Conservation (phyloP, 2,329 filamentous ascomycete species). For the Aspergillus sp. region DNA sequence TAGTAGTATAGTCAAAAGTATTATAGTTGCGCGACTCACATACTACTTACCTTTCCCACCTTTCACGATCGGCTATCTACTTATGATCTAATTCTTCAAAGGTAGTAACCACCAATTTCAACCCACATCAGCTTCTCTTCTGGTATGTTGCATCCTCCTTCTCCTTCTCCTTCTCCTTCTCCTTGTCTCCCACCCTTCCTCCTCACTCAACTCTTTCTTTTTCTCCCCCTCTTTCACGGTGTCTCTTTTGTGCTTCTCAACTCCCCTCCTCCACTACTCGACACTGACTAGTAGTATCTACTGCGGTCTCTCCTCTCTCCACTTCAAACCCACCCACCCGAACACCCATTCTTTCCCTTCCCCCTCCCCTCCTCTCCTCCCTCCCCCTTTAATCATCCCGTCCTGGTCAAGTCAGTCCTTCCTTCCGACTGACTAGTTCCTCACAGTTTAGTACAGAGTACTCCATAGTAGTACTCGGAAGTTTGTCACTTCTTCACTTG, state of each 20-base stretch:
- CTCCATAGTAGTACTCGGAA: not conserved
- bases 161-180: not conserved
- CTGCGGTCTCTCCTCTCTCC: not conserved
- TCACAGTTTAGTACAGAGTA: not conserved
- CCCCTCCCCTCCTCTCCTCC: not conserved
- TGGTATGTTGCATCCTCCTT: slow-evolving; percentile 1
- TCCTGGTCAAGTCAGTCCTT: not conserved
- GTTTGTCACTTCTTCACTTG: not conserved
- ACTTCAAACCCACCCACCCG: not conserved
- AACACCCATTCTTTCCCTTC: too few species aligned
- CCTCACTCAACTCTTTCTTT: not conserved
- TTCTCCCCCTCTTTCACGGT: not conserved
- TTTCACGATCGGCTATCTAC: not conserved
- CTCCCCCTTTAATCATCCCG: slow-evolving; percentile 1
- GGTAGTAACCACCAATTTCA: too few species aligned
- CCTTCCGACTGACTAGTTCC: too few species aligned
- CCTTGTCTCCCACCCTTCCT: not conserved
- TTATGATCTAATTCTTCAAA: too few species aligned
- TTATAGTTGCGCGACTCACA: not conserved
- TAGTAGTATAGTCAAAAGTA: too few species aligned
- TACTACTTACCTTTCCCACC: slow-evolving; percentile 5
- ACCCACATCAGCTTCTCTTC: not conserved
- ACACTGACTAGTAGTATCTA: too few species aligned
- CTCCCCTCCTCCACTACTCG: not conserved
- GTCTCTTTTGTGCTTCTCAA: not conserved